Percentiles rank a stretch among this genome's conserved stretches.
phyloP scores from a whole-genome alignment of 495 filamentous ascomycete species.

The Aspergillus nanangensis region DNA sequence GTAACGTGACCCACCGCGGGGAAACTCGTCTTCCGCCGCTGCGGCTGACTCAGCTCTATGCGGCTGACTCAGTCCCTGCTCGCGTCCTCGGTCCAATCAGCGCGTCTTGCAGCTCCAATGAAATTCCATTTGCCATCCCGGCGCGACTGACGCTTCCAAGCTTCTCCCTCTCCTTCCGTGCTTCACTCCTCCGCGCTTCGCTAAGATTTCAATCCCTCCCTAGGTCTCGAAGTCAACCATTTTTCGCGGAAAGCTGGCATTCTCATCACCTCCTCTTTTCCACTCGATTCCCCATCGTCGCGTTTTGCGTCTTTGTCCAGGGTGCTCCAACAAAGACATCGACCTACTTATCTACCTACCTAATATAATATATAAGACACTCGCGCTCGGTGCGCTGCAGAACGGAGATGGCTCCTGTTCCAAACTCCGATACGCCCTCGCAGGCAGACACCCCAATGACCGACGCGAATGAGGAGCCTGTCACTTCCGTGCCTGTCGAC shows the following conservation, averaged over 20 bases:
- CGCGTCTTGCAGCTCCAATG: slow-evolving; percentile 27
- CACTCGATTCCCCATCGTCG: background rate
- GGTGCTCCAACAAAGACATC: background rate
- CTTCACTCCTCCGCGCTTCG: slow-evolving; percentile 11
- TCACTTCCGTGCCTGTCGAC: slow-evolving; percentile 40
- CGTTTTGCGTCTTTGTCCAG: background rate
- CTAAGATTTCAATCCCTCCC: slow-evolving; percentile 1
- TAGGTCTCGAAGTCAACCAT: too few relatives aligned
- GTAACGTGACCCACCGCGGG: slow-evolving; percentile 42
- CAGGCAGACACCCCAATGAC: slow-evolving; percentile 53
- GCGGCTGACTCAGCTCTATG: slow-evolving; percentile 26
- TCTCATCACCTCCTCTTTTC: background rate
- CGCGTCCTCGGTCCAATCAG: slow-evolving; percentile 31
- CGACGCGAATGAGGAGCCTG: slow-evolving; percentile 54
- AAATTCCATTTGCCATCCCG: slow-evolving; percentile 35
- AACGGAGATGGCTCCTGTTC: slow-evolving; percentile 55
- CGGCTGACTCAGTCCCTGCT: slow-evolving; percentile 11
- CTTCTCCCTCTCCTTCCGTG: slow-evolving; percentile 14
- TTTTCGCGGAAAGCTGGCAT: background rate
- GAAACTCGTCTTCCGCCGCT: slow-evolving; percentile 26
- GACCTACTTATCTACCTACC: too few relatives aligned
- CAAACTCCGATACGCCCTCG: slow-evolving; percentile 43
- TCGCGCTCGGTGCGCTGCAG: slow-evolving; percentile 29
- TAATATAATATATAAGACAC: slow-evolving; percentile 1
- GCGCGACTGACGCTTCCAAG: slow-evolving; percentile 21